These are phyloP conservation scores for Colletotrichum nymphaeae DNA, from an alignment of 2,329 filamentous ascomycete genomes.

Conservation along the genomic window DNA sequence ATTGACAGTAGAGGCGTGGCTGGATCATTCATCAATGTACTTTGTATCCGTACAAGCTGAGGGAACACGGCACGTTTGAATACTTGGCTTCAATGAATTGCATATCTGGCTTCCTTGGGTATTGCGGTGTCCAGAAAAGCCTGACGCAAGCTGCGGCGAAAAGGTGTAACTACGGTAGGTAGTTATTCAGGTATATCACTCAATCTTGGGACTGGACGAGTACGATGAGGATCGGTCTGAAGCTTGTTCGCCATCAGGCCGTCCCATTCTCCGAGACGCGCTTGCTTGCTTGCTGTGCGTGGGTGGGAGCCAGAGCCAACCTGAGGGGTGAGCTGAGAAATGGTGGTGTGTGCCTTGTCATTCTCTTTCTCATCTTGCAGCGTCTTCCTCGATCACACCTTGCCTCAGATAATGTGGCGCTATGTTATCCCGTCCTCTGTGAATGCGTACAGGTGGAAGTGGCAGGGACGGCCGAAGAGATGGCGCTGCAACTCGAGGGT, in stretches of 20 bases:
- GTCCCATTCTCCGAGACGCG: background rate
- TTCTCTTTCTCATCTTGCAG: background rate
- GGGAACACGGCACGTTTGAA: slow-evolving; percentile 4
- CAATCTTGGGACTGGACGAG: slow-evolving; percentile 5
- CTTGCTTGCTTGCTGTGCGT: background rate
- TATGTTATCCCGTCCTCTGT: background rate
- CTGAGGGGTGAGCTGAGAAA: background rate
- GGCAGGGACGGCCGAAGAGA: background rate
- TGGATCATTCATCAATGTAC: background rate
- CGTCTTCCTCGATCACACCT: background rate
- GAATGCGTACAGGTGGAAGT: background rate
- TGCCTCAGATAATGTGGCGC: background rate
- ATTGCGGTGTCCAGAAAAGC: background rate
- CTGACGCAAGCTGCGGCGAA: slow-evolving; percentile 25
- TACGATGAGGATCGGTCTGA: slow-evolving; percentile 6
- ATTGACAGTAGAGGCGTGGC: background rate
- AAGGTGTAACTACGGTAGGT: background rate
- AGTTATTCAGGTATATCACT: background rate
- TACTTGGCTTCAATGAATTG: background rate
- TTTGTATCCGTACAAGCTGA: background rate
- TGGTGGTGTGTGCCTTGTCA: background rate
- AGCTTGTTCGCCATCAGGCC: slow-evolving; percentile 11
- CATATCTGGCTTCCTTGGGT: background rate
- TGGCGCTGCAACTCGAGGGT: background rate
- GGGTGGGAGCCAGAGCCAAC: background rate